Evolutionary conservation across 2,329 filamentous ascomycete genomes (phyloP).

Genomic region (Elsinoe arachidis): DNA sequence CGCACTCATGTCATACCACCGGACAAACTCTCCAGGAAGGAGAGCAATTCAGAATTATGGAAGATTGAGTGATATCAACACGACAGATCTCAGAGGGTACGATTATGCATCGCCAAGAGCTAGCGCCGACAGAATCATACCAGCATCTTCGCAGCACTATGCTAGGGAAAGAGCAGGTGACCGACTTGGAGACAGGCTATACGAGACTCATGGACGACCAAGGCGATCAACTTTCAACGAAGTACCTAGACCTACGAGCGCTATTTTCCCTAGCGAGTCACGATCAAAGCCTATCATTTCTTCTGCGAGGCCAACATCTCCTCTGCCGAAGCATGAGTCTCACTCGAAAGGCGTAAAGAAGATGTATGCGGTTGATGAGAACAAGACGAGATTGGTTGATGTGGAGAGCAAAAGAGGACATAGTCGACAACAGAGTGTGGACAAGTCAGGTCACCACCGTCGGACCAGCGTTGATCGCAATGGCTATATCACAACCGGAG

Average conservation of each 20-base stretch:
- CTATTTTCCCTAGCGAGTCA: conserved; percentile 21
- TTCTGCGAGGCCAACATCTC: conserved; percentile 33
- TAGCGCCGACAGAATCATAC: conserved; percentile 30
- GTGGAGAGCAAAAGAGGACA: conserved; percentile 24
- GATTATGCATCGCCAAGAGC: conserved; percentile 26
- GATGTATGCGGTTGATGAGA: conserved; percentile 41
- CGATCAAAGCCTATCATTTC: conserved; percentile 30
- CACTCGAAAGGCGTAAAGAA: conserved; percentile 36
- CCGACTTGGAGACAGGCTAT: conserved; percentile 26
- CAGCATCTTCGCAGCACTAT: conserved; percentile 29
- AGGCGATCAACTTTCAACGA: conserved; percentile 37
- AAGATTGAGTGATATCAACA: conserved; percentile 25
- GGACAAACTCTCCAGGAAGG: conserved; percentile 27
- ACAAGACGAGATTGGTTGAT: conserved; percentile 28
- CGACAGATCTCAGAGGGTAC: conserved; percentile 14
- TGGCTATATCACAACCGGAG: conserved; percentile 19
- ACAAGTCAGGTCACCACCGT: conserved; percentile 30
- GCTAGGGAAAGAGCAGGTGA: conserved; percentile 20
- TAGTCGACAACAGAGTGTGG: conserved; percentile 14
- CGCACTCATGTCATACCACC: conserved; percentile 18
- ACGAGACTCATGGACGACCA: conserved; percentile 39
- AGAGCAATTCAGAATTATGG: conserved; percentile 27
- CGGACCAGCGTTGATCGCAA: conserved; percentile 26
- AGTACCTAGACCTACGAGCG: conserved; percentile 24
- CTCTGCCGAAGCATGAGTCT: conserved; percentile 26